Base-by-base conservation (phyloP, 1,284 basidiomycete species). In the Taiwanofungus camphoratus region DNA sequence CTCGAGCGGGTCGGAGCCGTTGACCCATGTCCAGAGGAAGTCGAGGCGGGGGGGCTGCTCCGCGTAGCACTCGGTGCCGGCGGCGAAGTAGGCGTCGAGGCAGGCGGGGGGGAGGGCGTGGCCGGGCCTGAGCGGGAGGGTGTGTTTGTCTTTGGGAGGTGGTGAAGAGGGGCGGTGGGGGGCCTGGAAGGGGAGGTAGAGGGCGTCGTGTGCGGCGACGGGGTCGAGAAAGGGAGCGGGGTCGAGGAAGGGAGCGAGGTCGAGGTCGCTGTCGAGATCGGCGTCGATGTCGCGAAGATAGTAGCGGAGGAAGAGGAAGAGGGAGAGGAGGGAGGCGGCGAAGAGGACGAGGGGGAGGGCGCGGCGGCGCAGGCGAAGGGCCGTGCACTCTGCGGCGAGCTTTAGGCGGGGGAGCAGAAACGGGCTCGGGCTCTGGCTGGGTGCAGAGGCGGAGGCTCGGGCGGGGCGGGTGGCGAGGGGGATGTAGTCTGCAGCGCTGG, bases 1-100 rank as follows among this genome's bases (percentile, higher is more conserved):
- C 30, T 54, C 50, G 19, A 57, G 51, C 2, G 51, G 44, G 38
- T 61, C 59, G 2, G 59, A 57, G 42, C 59, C 58, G 40, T 61
- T 61, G 30, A 59, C 57, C 59, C 59, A 61, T 3, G 59, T 61
- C 58, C 58, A 61, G 19, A 61, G 29, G 12, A 61, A 45, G 44
- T 61, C 59, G 40, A 61, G 48, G n/a, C 43, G 24, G 19, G 52
- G 49, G 2, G 51, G 41, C 2, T 38, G 35, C 1, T 51, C 41
- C 19, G 55, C 54, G 33, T 53, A 54, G 32, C 57, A 58, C 2
- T 45, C 45, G 4, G 41, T 43, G 2, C 59, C 59, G 1, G 41
- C 27, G 23, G 49, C 41, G 24, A 55, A 56, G 41, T 56, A 54
- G 12, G 42, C 52, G 23, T 60, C 59, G 12, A 56, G 49, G 40